Percentiles rank a stretch among this genome's conserved stretches.
Conservation (phyloP, 108 stramenopile genomes). For the Conticribra weissflogii region DNA sequence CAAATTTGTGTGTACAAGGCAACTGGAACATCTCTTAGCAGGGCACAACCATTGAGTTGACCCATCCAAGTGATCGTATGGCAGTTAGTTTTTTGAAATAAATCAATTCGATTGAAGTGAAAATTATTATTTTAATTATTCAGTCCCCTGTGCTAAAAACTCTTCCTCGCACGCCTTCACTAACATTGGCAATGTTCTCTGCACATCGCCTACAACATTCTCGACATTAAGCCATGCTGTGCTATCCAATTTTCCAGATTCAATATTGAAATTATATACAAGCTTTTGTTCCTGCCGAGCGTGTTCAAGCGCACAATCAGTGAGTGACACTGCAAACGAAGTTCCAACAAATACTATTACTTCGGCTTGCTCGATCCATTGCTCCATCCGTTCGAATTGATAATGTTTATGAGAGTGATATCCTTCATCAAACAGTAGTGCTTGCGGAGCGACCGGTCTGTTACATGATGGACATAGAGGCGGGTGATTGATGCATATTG, state of each 20-base stretch:
- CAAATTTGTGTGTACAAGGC: too few species aligned
- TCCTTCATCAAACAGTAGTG: conserved; percentile 77
- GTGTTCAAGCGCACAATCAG: conserved; percentile 67
- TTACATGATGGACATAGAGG: conserved; percentile 64
- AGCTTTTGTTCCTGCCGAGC: conserved; percentile 42
- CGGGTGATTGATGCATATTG: conserved; percentile 27
- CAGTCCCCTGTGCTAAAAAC: background rate
- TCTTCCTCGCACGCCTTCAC: conserved; percentile 20
- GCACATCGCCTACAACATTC: conserved; percentile 59
- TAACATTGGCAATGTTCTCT: conserved; percentile 43
- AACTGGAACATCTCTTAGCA: too few species aligned
- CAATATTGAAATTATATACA: conserved; percentile 71
- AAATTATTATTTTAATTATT: too few species aligned
- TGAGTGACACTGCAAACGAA: conserved; percentile 60
- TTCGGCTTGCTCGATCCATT: conserved; percentile 51
- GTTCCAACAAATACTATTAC: conserved; percentile 75
- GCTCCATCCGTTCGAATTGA: conserved; percentile 70
- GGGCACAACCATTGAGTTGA: too few species aligned
- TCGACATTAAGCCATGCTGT: conserved; percentile 56
- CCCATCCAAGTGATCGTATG: too few species aligned
- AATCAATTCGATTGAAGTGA: too few species aligned
- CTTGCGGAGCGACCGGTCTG: conserved; percentile 57
- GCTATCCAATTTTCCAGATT: conserved; percentile 31
- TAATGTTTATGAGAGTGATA: conserved; percentile 80
- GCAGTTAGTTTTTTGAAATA: too few species aligned